Evolutionary conservation across 1,139 yeast genomes (phyloP).

Genomic region (Geotrichum carabidarum): DNA sequence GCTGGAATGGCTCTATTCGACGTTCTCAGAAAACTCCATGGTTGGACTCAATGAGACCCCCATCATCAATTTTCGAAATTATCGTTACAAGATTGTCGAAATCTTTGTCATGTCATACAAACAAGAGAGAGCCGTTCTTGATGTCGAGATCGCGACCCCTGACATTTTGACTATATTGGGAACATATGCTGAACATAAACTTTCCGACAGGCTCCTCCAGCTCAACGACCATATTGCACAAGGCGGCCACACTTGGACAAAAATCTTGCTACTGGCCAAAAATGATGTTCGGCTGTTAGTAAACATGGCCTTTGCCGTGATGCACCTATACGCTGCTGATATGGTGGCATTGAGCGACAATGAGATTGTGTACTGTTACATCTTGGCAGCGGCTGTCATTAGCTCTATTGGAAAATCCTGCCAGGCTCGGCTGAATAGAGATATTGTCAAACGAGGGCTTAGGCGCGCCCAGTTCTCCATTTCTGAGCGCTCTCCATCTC

Average conservation of each 20-base stretch:
- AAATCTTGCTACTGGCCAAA: slow-evolving; percentile 11
- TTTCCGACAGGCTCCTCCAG: slow-evolving; percentile 4
- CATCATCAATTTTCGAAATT: slow-evolving; percentile 19
- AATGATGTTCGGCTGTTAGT: slow-evolving; percentile 16
- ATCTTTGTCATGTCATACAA: slow-evolving; percentile 19
- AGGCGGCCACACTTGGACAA: slow-evolving; percentile 17
- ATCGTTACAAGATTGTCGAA: slow-evolving; percentile 20
- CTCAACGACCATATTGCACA: slow-evolving; percentile 13
- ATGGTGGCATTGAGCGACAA: slow-evolving; percentile 17
- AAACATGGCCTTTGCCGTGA: slow-evolving; percentile 17
- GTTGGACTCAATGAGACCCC: slow-evolving; percentile 18
- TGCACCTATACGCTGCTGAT: slow-evolving; percentile 20
- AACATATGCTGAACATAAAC: slow-evolving; percentile 16
- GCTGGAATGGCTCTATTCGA: slow-evolving; percentile 14
- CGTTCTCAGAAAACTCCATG: slow-evolving; percentile 6
- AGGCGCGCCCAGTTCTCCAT: slow-evolving; percentile 17
- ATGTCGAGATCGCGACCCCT: slow-evolving; percentile 17
- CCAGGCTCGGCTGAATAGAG: slow-evolving; percentile 5
- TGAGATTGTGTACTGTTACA: slow-evolving; percentile 19
- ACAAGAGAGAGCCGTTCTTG: slow-evolving; percentile 17
- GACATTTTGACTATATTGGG: slow-evolving; percentile 16
- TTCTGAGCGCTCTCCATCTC: slow-evolving; percentile 14
- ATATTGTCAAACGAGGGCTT: slow-evolving; percentile 15
- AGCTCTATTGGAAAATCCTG: slow-evolving; percentile 13
- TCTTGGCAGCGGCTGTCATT: slow-evolving; percentile 19